Evolutionary conservation across 1,139 yeast species (phyloP).

Genomic region (Suhomyces wounanorum): DNA sequence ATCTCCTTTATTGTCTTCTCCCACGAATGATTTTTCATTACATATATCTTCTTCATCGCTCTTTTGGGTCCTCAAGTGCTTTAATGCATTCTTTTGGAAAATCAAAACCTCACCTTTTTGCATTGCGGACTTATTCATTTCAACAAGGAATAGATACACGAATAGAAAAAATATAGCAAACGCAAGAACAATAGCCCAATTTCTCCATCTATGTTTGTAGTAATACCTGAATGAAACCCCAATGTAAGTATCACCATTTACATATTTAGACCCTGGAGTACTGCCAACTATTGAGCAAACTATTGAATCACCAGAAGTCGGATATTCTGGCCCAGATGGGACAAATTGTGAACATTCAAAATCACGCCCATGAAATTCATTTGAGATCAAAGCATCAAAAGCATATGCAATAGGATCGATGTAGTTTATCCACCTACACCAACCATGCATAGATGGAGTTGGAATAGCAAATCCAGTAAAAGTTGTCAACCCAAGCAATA

Average conservation of each 20-base stretch:
- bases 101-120: slow-evolving; percentile 75
- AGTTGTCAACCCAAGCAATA: slow-evolving; percentile 60
- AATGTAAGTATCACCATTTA: slow-evolving; percentile 63
- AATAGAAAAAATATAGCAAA: slow-evolving; percentile 56
- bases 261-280: slow-evolving; percentile 52
- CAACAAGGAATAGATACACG: slow-evolving; percentile 59
- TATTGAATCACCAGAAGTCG: slow-evolving; percentile 35
- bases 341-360: slow-evolving; percentile 47
- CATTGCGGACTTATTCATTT: slow-evolving; percentile 69
- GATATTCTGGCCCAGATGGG: slow-evolving; percentile 55
- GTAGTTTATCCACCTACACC: slow-evolving; percentile 81
- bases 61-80: slow-evolving; percentile 19
- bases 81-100: slow-evolving; percentile 28
- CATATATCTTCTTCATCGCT: slow-evolving; percentile 16
- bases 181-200: slow-evolving; percentile 68
- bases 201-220: slow-evolving; percentile 75
- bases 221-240: slow-evolving; percentile 47
- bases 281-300: slow-evolving; percentile 71
- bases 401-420: slow-evolving; percentile 70
- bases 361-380: slow-evolving; percentile 49
- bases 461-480: slow-evolving; percentile 79
- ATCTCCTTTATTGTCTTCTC: slow-evolving; percentile 20
- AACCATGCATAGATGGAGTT: slow-evolving; percentile 63
- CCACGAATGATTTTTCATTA: slow-evolving; percentile 18
- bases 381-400: slow-evolving; percentile 68